These are phyloP conservation scores for Aspergillus panamensis DNA, from an alignment of 495 filamentous ascomycete species.

Conservation along the genomic window DNA sequence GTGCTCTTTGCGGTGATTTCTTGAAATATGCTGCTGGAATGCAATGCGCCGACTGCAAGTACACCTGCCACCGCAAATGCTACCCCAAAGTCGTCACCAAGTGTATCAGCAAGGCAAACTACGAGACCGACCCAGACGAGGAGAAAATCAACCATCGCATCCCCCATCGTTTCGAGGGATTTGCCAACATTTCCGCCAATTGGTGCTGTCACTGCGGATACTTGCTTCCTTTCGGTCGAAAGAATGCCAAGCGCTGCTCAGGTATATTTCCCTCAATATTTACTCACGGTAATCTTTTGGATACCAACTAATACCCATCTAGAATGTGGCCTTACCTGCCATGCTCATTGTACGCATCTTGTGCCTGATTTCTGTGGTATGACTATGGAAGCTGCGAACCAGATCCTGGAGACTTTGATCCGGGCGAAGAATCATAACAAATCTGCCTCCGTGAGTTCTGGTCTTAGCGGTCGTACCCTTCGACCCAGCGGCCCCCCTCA, in stretches of 20 bases:
- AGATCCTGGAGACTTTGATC: conserved; percentile 63
- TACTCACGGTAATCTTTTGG: background rate
- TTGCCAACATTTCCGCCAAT: conserved; percentile 94
- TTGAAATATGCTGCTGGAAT: conserved; percentile 97
- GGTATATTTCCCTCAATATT: conserved; percentile 49
- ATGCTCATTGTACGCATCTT: conserved; percentile 87
- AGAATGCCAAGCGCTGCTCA: conserved; percentile 86
- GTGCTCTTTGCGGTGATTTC: conserved; percentile 95
- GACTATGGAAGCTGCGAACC: conserved; percentile 95
- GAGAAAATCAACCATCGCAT: conserved; percentile 99
- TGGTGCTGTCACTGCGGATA: conserved; percentile 99
- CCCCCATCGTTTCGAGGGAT: conserved; percentile 90
- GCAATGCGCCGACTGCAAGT: conserved; percentile 99
- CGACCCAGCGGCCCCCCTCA: conserved; percentile 51
- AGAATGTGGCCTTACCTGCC: conserved; percentile 92
- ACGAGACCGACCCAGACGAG: conserved; percentile 95
- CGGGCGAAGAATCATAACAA: conserved; percentile 46
- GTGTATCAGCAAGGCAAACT: conserved; percentile 98
- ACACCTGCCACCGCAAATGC: conserved; percentile 96
- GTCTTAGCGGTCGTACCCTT: conserved; percentile 63
- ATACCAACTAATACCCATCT: conserved; percentile 4
- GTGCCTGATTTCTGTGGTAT: conserved; percentile 99
- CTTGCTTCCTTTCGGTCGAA: conserved; percentile 92
- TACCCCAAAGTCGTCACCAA: conserved; percentile 98
- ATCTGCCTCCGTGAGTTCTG: conserved; percentile 46